Evolutionary conservation across 352 stramenopile genomes (phyloP).

Genomic region (Phytophthora tentaculata): DNA sequence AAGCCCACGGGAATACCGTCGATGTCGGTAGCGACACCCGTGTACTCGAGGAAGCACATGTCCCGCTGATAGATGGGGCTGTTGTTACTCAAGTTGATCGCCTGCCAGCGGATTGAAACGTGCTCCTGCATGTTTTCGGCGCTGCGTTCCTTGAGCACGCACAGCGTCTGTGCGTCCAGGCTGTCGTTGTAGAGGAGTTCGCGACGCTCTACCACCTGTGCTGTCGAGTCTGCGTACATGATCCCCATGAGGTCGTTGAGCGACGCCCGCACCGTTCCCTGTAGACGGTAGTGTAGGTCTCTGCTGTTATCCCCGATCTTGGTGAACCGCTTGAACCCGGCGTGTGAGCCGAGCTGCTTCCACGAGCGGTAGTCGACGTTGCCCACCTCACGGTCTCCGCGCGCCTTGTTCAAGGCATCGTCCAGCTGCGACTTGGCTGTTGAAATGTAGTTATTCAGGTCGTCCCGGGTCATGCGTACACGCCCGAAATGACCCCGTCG

Average conservation of each 20-base stretch:
- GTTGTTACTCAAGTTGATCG: slow-evolving; percentile 58
- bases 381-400: slow-evolving; percentile 49
- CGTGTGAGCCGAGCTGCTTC: slow-evolving; percentile 58
- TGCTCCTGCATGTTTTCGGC: slow-evolving; percentile 59
- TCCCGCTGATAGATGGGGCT: slow-evolving; percentile 61
- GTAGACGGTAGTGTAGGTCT: slow-evolving; percentile 60
- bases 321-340: slow-evolving; percentile 65
- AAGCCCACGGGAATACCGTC: slow-evolving; percentile 67
- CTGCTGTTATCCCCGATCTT: slow-evolving; percentile 48
- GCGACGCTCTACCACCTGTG: slow-evolving; percentile 49
- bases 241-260: slow-evolving; percentile 69
- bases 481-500: slow-evolving; percentile 53
- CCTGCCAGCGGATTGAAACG: slow-evolving; percentile 76
- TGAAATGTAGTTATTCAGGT: slow-evolving; percentile 48
- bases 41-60: slow-evolving; percentile 79
- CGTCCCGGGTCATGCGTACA: slow-evolving; percentile 39
- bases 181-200: slow-evolving; percentile 62
- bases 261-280: slow-evolving; percentile 58
- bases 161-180: slow-evolving; percentile 67
- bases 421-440: slow-evolving; percentile 52
- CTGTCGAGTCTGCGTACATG: slow-evolving; percentile 60
- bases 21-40: slow-evolving; percentile 61
- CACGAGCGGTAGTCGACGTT: slow-evolving; percentile 52
- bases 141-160: slow-evolving; percentile 55
- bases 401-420: slow-evolving; percentile 45